These are phyloP conservation scores for Lachnum nothofagi DNA, from an alignment of 2,329 filamentous ascomycete species.

Conservation along the genomic window DNA sequence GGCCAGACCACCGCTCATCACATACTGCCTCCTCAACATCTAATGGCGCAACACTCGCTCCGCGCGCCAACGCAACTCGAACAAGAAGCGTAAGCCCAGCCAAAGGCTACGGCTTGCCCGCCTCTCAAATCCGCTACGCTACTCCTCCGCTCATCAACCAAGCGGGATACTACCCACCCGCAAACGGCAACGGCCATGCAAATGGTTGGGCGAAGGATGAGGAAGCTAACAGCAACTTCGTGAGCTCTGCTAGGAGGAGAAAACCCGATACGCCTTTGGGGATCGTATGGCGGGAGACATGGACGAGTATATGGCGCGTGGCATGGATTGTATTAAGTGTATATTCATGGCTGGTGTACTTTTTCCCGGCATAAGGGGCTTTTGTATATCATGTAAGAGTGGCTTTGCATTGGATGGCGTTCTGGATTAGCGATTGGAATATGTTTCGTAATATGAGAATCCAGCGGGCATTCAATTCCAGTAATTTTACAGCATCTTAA, in stretches of 20 bases:
- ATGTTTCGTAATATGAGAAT: too few relatives aligned
- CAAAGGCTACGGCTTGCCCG: constrained; percentile 28
- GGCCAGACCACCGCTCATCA: constrained; percentile 13
- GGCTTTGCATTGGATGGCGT: too few relatives aligned
- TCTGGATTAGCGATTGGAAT: too few relatives aligned
- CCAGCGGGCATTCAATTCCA: too few relatives aligned
- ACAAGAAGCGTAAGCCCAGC: constrained; percentile 27
- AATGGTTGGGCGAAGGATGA: constrained; percentile 9
- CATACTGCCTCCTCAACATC: constrained; percentile 30
- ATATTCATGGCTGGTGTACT: constrained; percentile 63
- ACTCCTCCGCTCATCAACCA: constrained; percentile 18
- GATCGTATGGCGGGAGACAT: constrained; percentile 55
- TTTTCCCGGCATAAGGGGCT: constrained; percentile 5
- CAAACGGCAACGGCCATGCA: constrained; percentile 16
- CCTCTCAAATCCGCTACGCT: constrained; percentile 19
- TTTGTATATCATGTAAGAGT: not conserved
- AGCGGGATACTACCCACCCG: constrained; percentile 9
- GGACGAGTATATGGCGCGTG: constrained; percentile 57
- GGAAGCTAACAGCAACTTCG: not conserved
- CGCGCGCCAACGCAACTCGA: constrained; percentile 24
- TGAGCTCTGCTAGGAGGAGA: constrained; percentile 2
- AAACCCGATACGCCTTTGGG: constrained; percentile 33
- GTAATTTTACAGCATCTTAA: too few relatives aligned
- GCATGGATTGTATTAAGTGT: constrained; percentile 57
- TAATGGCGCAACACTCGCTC: constrained; percentile 21